phyloP scores from a whole-genome alignment of 179 eudicot species.

The Patellifolia procumbens region DNA sequence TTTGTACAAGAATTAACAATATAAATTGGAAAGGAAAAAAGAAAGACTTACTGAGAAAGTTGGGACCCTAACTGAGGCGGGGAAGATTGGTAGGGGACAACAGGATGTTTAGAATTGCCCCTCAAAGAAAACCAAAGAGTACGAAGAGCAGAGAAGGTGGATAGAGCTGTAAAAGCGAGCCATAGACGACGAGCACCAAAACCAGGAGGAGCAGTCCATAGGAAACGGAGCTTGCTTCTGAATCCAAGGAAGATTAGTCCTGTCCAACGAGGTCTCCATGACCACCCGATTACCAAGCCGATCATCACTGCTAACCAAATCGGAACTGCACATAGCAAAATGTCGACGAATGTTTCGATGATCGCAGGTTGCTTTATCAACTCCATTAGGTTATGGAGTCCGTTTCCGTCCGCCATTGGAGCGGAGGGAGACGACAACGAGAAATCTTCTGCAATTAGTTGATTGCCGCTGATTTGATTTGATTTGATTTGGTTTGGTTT shows the following conservation, averaged over 20 bases:
- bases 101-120: background rate
- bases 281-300: slow-evolving; percentile 89
- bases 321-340: slow-evolving; percentile 77
- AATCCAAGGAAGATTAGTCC: slow-evolving; percentile 63
- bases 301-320: slow-evolving; percentile 85
- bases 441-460: no score
- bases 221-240: slow-evolving; percentile 60
- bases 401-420: slow-evolving; percentile 29
- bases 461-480: no score
- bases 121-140: slow-evolving; percentile 24
- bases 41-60: background rate
- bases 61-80: background rate
- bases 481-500: no score
- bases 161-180: slow-evolving; percentile 34
- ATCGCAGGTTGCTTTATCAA: slow-evolving; percentile 29
- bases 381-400: slow-evolving; percentile 23
- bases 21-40: background rate
- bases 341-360: slow-evolving; percentile 82
- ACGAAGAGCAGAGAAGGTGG: slow-evolving; percentile 24
- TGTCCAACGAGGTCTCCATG: slow-evolving; percentile 92
- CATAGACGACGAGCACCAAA: slow-evolving; percentile 38
- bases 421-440: background rate
- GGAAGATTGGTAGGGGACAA: background rate
- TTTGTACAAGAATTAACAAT: no score
- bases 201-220: slow-evolving; percentile 34